phyloP scores from a whole-genome alignment of 108 stramenopile species.

The Nitzschia sp. region DNA sequence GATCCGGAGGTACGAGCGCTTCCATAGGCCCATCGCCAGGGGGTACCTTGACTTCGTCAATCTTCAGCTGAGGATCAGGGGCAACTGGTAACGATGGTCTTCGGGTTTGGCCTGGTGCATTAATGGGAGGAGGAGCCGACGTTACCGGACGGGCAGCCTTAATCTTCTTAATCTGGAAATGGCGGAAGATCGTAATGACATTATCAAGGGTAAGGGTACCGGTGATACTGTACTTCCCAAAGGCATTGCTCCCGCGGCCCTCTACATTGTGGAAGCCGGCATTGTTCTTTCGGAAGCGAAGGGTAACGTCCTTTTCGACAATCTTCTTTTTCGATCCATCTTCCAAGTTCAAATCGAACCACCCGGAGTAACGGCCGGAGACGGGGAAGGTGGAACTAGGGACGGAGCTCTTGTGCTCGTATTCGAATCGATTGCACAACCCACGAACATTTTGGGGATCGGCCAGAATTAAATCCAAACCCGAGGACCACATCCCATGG shows the following conservation, averaged over 20 bases:
- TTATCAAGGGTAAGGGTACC: constrained; percentile 72
- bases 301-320: constrained; percentile 67
- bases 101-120: constrained; percentile 39
- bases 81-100: constrained; percentile 25
- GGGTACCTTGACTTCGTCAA: constrained; percentile 68
- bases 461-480: constrained; percentile 61
- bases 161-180: constrained; percentile 57
- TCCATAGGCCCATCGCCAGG: constrained; percentile 26
- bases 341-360: constrained; percentile 68
- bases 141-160: constrained; percentile 41
- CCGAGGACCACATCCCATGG: constrained; percentile 75
- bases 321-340: constrained; percentile 62
- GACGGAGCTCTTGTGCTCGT: constrained; percentile 74
- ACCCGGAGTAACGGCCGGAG: constrained; percentile 80
- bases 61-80: constrained; percentile 44
- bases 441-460: constrained; percentile 69
- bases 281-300: constrained; percentile 78
- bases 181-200: constrained; percentile 79
- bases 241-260: constrained; percentile 77
- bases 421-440: constrained; percentile 78
- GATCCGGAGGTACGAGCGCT: constrained; percentile 37
- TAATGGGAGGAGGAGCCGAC: constrained; percentile 53
- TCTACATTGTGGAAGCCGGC: constrained; percentile 88
- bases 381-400: constrained; percentile 62
- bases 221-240: constrained; percentile 85